These are phyloP conservation scores for Quercus lobata DNA, from an alignment of 331 rosid genomes.

Conservation along the genomic window DNA sequence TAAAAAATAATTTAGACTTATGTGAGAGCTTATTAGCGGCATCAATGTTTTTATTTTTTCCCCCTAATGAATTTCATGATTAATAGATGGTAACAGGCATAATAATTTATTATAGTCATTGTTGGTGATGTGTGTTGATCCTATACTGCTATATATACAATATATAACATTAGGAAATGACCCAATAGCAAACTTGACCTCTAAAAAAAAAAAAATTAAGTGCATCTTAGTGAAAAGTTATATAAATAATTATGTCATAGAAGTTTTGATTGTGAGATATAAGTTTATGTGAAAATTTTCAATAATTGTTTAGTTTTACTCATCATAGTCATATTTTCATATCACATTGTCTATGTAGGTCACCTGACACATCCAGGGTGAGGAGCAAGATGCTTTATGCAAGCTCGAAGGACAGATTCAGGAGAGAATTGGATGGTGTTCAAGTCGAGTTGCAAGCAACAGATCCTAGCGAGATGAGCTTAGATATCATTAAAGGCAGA, in stretches of 20 bases:
- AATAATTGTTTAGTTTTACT: not conserved
- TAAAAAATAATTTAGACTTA: too few species aligned
- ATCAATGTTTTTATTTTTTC: not conserved
- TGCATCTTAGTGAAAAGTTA: too few species aligned
- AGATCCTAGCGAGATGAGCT: constrained; percentile 40
- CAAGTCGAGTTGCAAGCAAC: constrained; percentile 44
- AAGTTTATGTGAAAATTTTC: not conserved
- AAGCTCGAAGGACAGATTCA: constrained; percentile 37
- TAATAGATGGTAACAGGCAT: too few species aligned
- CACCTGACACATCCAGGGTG: constrained; percentile 35
- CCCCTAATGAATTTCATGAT: not conserved
- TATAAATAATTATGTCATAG: too few species aligned
- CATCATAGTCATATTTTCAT: not conserved
- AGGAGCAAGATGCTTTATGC: constrained; percentile 52
- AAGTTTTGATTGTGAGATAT: not conserved
- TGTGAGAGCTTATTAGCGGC: too few species aligned
- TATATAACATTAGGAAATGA: not conserved
- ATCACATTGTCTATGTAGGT: constrained; percentile 9
- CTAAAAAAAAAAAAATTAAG: too few species aligned
- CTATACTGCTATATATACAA: not conserved
- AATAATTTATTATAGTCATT: not conserved
- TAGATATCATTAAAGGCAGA: constrained; percentile 31
- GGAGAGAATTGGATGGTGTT: constrained; percentile 41
- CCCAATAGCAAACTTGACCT: too few species aligned
- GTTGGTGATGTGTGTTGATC: not conserved